Evolutionary conservation across 1,139 yeast species (phyloP), one percentile per base, ranked within the genome.

Genomic region (Sugiyamaella novakii): DNA sequence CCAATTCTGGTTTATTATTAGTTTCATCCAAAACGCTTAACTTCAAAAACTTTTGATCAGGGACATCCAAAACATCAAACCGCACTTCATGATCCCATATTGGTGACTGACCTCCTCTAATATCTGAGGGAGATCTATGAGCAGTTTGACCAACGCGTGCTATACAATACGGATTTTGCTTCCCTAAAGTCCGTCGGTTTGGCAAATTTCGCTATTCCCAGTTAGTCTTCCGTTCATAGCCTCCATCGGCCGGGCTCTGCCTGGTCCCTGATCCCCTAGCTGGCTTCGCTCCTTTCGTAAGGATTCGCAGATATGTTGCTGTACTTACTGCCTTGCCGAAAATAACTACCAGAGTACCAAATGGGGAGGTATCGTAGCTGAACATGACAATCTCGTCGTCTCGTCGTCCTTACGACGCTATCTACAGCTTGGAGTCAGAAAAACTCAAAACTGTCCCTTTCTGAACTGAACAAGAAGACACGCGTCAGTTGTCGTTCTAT

Each of bases 61-160:
- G 54, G 10, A 62, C 62, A 22, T 60, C 61, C 31, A 74, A 78
- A 22, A 86, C 75, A 39, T 83, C 85, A 66, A 86, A 88, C 57
- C 92, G 74, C 42, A 83, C 75, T 58, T 87, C 91, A 57, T 83
- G 84, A 54, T 87, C 84, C 87, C 96, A 89, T 38, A 76, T 80
- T 0, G 97, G 97, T 1, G 87, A 84, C 64, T 89, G 97, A 1
- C 97, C 97, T 1, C 95, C 97, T 57, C 97, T 70, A 55, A 79
- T 78, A 52, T 84, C 80, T 0, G 87, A 74, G 22, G 81, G 81
- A 0, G 96, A 87, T 57, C 85, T 79, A 57, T 84, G 79, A 18
- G 94, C 92, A 53, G 78, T 78, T 49, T 87, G 85, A n/a, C 91
- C 95, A 2, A 89, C 74, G 51, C 97, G 72, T 12, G 87, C 76